Evolutionary conservation across 495 filamentous ascomycete genomes (phyloP).

Genomic region (Aspergillus heteromorphus): DNA sequence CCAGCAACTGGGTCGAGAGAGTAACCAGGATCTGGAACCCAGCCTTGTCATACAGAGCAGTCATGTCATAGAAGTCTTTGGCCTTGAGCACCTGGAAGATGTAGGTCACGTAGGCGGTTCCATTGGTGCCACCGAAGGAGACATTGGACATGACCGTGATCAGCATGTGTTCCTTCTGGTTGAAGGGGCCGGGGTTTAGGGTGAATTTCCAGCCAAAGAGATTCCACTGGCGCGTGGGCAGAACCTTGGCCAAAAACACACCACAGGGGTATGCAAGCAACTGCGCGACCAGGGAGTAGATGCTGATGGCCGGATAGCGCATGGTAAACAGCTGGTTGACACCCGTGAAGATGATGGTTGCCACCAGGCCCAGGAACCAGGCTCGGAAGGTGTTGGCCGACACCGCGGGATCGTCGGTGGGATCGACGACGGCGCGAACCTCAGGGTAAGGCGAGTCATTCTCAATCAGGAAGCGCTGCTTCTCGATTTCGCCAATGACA

Average conservation of each 20-base stretch:
- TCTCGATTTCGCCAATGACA: background rate
- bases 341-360: constrained; percentile 52
- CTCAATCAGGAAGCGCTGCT: background rate
- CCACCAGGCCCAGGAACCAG: constrained; percentile 54
- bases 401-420: constrained; percentile 38
- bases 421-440: constrained; percentile 37
- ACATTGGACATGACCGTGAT: constrained; percentile 51
- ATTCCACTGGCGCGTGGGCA: background rate
- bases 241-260: background rate
- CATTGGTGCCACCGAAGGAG: background rate
- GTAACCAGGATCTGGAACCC: background rate
- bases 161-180: constrained; percentile 48
- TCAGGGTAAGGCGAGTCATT: constrained; percentile 38
- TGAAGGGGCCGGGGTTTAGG: constrained; percentile 46
- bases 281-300: constrained; percentile 55
- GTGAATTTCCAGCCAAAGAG: constrained; percentile 45
- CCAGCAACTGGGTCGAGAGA: constrained; percentile 45
- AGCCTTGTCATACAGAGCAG: background rate
- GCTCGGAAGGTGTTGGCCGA: constrained; percentile 40
- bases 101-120: background rate
- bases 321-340: constrained; percentile 61
- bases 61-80: background rate
- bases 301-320: constrained; percentile 65
- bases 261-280: constrained; percentile 52
- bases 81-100: background rate